phyloP scores from a whole-genome alignment of 1,284 basidiomycete genomes.

The Cryptococcus sp. region DNA sequence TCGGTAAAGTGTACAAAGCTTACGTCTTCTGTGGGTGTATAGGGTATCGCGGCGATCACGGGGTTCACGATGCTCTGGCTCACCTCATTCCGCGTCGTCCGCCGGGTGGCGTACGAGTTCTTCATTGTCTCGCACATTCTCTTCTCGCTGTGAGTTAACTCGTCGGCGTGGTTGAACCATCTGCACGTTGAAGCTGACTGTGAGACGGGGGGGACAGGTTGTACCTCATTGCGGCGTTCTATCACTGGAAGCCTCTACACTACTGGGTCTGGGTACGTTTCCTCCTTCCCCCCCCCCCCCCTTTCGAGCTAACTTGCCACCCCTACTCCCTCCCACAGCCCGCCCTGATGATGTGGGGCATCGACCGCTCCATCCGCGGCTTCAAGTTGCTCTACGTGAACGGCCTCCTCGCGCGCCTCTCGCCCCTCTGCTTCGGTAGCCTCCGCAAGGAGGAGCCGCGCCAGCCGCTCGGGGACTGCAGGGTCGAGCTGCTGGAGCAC shows the following conservation, averaged over 20 bases:
- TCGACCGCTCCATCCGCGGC: constrained; percentile 60
- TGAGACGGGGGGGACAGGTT: constrained; percentile 18
- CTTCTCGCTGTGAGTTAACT: constrained; percentile 44
- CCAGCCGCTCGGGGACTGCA: constrained; percentile 26
- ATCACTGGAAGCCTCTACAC: constrained; percentile 36
- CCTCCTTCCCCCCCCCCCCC: background rate
- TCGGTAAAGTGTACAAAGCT: background rate
- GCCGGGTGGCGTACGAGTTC: constrained; percentile 54
- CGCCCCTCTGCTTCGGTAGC: no score
- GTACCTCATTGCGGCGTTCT: constrained; percentile 38
- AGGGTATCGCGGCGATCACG: constrained; percentile 27
- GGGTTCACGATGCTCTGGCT: constrained; percentile 52
- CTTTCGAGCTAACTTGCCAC: background rate
- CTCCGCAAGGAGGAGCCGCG: no score
- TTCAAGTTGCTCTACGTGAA: constrained; percentile 57
- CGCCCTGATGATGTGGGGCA: constrained; percentile 48
- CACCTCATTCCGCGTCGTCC: constrained; percentile 50
- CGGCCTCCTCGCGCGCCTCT: constrained; percentile 10
- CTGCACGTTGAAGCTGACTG: background rate
- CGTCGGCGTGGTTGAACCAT: background rate
- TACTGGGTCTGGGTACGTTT: constrained; percentile 42
- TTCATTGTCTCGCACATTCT: constrained; percentile 56
- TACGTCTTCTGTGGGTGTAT: constrained; percentile 23
- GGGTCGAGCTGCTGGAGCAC: constrained; percentile 52
- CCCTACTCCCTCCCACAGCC: constrained; percentile 22